Evolutionary conservation across 352 stramenopile genomes (phyloP).

Genomic region (Elongisporangium undulatum): DNA sequence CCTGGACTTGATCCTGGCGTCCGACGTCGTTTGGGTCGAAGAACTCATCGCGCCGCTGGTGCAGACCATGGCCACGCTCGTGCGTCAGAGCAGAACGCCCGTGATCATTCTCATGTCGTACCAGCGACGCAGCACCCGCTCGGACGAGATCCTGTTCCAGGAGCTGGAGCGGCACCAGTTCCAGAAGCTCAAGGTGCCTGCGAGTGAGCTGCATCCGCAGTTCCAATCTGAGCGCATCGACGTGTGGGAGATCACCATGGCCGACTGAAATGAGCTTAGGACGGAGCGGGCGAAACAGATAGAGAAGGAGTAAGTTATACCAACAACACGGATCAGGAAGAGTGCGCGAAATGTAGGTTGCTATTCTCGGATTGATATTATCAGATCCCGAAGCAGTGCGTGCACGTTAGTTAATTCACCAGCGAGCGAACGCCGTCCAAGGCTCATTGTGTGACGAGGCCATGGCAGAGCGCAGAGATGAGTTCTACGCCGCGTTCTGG

Average conservation of each 20-base stretch:
- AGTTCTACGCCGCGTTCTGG: not conserved
- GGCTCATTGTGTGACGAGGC: not conserved
- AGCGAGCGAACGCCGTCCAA: too few species aligned
- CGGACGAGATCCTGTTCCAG: conserved; percentile 52
- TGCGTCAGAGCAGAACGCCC: conserved; percentile 25
- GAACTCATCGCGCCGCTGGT: conserved; percentile 85
- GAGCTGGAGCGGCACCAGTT: conserved; percentile 31
- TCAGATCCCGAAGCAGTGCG: too few species aligned
- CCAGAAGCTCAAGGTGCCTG: conserved; percentile 19
- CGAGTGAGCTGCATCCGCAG: conserved; percentile 27
- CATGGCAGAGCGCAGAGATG: not conserved
- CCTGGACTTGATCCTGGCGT: conserved; percentile 82
- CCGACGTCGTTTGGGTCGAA: conserved; percentile 90
- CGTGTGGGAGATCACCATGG: conserved; percentile 35
- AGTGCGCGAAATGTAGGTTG: too few species aligned
- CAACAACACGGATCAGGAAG: not conserved
- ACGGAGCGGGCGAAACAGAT: too few species aligned
- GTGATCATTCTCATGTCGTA: conserved; percentile 66
- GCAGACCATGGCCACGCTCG: conserved; percentile 49
- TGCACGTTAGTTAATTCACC: too few species aligned
- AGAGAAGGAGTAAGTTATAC: too few species aligned
- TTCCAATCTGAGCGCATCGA: conserved; percentile 41
- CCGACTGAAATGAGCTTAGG: not conserved
- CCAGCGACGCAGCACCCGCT: conserved; percentile 58
- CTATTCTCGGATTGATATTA: too few species aligned